Conservation (phyloP, 2,329 filamentous ascomycete species). For the Ceratocystis harringtonii region DNA sequence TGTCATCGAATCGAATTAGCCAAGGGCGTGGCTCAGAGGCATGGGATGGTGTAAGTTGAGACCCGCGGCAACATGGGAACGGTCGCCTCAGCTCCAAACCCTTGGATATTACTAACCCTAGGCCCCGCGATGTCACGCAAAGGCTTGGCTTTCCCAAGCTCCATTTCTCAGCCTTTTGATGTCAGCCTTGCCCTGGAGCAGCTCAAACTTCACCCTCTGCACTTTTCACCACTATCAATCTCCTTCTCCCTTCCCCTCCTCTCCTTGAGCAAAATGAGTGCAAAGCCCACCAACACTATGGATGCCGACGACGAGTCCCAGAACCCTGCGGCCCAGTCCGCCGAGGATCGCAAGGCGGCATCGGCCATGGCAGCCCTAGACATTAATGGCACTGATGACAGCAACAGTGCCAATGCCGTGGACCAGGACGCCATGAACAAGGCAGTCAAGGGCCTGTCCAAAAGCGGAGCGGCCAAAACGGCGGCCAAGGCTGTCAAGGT, state of each 20-base stretch:
- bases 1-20: background rate
- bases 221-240: background rate
- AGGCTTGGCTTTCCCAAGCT: background rate
- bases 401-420: constrained; percentile 37
- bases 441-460: constrained; percentile 49
- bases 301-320: constrained; percentile 41
- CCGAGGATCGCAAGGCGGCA: constrained; percentile 64
- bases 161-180: background rate
- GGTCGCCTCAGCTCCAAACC: too few relatives aligned
- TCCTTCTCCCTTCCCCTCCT: background rate
- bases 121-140: background rate
- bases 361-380: constrained; percentile 60
- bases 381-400: constrained; percentile 33
- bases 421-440: constrained; percentile 56
- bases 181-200: background rate
- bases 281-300: background rate
- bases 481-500: constrained; percentile 47
- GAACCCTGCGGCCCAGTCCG: constrained; percentile 40
- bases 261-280: background rate
- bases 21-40: background rate
- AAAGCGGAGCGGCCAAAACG: constrained; percentile 12
- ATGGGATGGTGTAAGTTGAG: background rate
- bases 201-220: background rate
- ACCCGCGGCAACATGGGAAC: background rate
- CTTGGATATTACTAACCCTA: background rate